These are phyloP conservation scores for Hypoxylon intermedium DNA, from an alignment of 495 filamentous ascomycete species.

Conservation along the genomic window DNA sequence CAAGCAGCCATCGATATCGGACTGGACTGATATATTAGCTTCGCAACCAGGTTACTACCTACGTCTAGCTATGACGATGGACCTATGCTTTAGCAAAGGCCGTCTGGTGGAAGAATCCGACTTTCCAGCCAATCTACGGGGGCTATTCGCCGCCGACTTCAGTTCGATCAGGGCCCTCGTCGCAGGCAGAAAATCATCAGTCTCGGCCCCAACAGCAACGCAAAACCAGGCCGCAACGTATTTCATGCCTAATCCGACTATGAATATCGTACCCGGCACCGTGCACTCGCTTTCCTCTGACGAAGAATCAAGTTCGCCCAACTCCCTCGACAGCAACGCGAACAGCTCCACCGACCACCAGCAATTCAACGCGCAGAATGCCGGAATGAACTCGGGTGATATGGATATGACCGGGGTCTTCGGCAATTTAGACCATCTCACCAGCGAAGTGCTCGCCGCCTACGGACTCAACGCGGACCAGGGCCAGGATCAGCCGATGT, in stretches of 20 bases:
- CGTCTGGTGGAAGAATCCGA: constrained; percentile 42
- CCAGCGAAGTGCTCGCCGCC: constrained; percentile 30
- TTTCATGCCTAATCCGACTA: constrained; percentile 16
- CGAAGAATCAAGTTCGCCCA: constrained; percentile 39
- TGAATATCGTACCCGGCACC: constrained; percentile 32
- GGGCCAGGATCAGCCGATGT: constrained; percentile 16
- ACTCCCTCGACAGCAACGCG: constrained; percentile 19
- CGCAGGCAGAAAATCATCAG: constrained; percentile 7
- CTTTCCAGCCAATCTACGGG: constrained; percentile 42
- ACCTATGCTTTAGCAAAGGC: constrained; percentile 44
- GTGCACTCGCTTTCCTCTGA: constrained; percentile 42
- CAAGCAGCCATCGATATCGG: constrained; percentile 37
- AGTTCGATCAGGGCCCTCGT: constrained; percentile 40
- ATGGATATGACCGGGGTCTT: constrained; percentile 31
- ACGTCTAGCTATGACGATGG: constrained; percentile 46
- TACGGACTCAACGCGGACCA: constrained; percentile 23
- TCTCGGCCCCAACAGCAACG: background rate
- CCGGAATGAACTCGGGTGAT: background rate
- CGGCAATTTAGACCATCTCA: constrained; percentile 22
- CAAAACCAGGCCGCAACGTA: constrained; percentile 4
- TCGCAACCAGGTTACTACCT: constrained; percentile 42
- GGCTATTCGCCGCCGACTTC: constrained; percentile 42
- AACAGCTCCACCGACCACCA: background rate
- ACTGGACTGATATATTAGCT: constrained; percentile 46
- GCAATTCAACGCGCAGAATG: background rate